A percentile compares a stretch with the other conserved stretches of the same genome.
Conservation (phyloP, 2,329 filamentous ascomycete species). For the Parastagonospora nodorum region DNA sequence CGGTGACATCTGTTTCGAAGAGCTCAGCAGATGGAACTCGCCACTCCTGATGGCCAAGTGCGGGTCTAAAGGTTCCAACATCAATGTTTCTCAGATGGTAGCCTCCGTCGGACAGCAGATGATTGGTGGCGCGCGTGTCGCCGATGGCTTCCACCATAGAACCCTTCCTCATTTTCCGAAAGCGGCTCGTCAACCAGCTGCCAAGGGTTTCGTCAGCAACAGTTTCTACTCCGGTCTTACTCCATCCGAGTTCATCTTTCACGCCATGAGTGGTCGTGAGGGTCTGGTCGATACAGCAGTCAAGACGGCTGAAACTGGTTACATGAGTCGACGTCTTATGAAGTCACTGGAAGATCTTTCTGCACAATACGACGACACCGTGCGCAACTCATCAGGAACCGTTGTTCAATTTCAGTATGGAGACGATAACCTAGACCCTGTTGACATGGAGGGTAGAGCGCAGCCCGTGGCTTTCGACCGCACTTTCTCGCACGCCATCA, state of each 20-base stretch:
- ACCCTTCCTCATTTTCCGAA: constrained; percentile 95
- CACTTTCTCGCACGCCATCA: constrained; percentile 82
- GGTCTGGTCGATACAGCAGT: constrained; percentile 98
- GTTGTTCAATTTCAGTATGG: constrained; percentile 98
- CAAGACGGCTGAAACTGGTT: constrained; percentile 98
- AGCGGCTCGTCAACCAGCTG: constrained; percentile 86
- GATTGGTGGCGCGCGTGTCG: constrained; percentile 89
- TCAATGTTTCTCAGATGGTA: constrained; percentile 99
- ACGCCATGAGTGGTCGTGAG: constrained; percentile 98
- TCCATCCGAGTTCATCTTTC: constrained; percentile 94
- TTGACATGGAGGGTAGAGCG: constrained; percentile 95
- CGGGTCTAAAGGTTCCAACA: constrained; percentile 93
- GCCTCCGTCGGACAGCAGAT: constrained; percentile 97
- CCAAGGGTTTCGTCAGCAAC: constrained; percentile 95
- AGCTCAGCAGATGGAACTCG: constrained; percentile 88
- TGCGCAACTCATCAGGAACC: constrained; percentile 83
- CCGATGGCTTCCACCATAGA: constrained; percentile 94
- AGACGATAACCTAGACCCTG: constrained; percentile 91
- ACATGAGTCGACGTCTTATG: constrained; percentile 98
- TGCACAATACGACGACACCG: constrained; percentile 90
- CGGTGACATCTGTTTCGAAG: constrained; percentile 86
- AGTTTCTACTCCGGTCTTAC: constrained; percentile 94
- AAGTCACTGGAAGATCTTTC: constrained; percentile 96
- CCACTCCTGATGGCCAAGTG: constrained; percentile 97
- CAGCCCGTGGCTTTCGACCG: constrained; percentile 91